Evolutionary conservation across 1,284 basidiomycete species (phyloP).

Genomic region (Lignosus rhinocerotis): DNA sequence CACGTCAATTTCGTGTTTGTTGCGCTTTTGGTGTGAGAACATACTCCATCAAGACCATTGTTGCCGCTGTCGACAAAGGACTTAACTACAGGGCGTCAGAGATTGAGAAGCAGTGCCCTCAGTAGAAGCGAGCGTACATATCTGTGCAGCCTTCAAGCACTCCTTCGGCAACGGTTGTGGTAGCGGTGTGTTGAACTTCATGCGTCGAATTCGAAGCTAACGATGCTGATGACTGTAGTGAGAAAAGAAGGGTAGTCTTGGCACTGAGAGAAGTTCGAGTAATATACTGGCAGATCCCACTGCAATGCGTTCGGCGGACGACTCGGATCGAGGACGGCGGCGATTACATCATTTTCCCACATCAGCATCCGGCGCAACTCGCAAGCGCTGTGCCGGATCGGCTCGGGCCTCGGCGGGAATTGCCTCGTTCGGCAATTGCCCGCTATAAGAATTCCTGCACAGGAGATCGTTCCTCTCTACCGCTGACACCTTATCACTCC

Average conservation of each 20-base stretch:
- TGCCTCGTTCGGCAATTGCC: neutral
- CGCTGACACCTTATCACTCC: slow-evolving; percentile 42
- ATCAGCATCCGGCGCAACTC: slow-evolving; percentile 8
- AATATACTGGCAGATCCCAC: neutral
- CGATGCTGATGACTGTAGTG: slow-evolving; percentile 1
- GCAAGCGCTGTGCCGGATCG: neutral
- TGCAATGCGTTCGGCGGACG: neutral
- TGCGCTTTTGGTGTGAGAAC: slow-evolving; percentile 13
- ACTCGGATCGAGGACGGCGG: neutral
- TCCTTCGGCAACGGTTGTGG: slow-evolving; percentile 75
- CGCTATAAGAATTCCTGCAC: slow-evolving; percentile 10
- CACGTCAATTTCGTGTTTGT: neutral
- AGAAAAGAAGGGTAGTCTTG: slow-evolving; percentile 1
- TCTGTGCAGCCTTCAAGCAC: slow-evolving; percentile 74
- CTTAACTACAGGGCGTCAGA: slow-evolving; percentile 48
- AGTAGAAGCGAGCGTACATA: slow-evolving; percentile 48
- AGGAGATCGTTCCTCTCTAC: slow-evolving; percentile 7
- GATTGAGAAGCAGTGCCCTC: neutral
- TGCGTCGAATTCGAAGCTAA: slow-evolving; percentile 26
- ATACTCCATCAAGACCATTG: slow-evolving; percentile 70
- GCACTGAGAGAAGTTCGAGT: neutral
- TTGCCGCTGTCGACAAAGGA: slow-evolving; percentile 73
- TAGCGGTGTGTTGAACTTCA: slow-evolving; percentile 69
- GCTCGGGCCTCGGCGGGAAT: slow-evolving; percentile 4
- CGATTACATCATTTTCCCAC: slow-evolving; percentile 18